phyloP scores from a whole-genome alignment of 768 basidiomycete species.

The Boletus insuetus region DNA sequence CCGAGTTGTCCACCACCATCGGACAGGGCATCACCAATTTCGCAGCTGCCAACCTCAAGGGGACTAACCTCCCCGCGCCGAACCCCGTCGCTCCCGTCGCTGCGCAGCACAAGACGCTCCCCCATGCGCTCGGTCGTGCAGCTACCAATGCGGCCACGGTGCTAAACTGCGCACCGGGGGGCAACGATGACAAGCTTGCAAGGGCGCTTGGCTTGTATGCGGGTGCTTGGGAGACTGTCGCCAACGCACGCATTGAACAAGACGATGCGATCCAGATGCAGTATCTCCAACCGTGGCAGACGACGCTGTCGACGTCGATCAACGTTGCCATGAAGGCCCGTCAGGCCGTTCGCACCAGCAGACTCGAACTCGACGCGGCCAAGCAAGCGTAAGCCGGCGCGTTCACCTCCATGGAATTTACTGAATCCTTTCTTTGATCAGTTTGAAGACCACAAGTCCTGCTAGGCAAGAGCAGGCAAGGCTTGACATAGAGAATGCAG shows the following conservation, averaged over 20 bases:
- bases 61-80: slow-evolving; percentile 81
- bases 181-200: slow-evolving; percentile 66
- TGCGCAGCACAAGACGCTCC: slow-evolving; percentile 89
- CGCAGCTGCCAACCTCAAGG: slow-evolving; percentile 85
- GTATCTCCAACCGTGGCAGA: slow-evolving; percentile 85
- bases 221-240: slow-evolving; percentile 79
- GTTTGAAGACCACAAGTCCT: slow-evolving; percentile 74
- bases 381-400: slow-evolving; percentile 68
- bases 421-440: slow-evolving; percentile 29
- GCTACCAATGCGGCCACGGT: slow-evolving; percentile 57
- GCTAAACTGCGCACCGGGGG: slow-evolving; percentile 44
- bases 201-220: slow-evolving; percentile 79
- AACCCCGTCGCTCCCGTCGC: slow-evolving; percentile 50
- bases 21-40: slow-evolving; percentile 77
- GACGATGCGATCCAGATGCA: slow-evolving; percentile 64
- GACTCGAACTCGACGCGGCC: slow-evolving; percentile 87
- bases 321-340: slow-evolving; percentile 91
- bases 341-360: slow-evolving; percentile 72
- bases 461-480: slow-evolving; percentile 87
- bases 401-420: not conserved
- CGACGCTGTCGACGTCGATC: slow-evolving; percentile 79
- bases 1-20: slow-evolving; percentile 69
- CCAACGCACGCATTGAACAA: slow-evolving; percentile 75
- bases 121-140: slow-evolving; percentile 88
- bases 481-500: slow-evolving; percentile 89